Evolutionary conservation across 306 rosid species (phyloP).

Genomic region (Canavalia ensiformis): DNA sequence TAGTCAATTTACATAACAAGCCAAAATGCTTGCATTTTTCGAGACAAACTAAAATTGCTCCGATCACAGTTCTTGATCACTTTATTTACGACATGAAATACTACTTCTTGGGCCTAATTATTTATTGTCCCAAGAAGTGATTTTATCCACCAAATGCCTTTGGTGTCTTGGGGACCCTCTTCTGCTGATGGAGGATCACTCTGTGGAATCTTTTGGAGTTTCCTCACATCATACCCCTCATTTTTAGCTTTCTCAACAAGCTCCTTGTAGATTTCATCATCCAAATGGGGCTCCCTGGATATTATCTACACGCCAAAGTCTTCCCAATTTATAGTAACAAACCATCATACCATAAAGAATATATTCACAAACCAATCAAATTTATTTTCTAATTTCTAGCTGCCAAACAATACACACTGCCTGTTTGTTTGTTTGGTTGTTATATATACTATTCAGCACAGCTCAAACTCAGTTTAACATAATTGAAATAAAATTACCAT

Average conservation of each 20-base stretch:
- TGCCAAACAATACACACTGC: no score
- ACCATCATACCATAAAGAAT: no score
- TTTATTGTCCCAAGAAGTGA: slow-evolving; percentile 56
- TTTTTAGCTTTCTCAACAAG: slow-evolving; percentile 72
- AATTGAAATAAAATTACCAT: no score
- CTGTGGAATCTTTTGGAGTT: slow-evolving; percentile 87
- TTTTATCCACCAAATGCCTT: slow-evolving; percentile 85
- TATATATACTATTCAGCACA: not conserved
- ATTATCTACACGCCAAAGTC: slow-evolving; percentile 58
- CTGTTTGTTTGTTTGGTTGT: no score
- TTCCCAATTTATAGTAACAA: not conserved
- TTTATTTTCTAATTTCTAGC: not conserved
- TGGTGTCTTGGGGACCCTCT: slow-evolving; percentile 71
- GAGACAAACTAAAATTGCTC: slow-evolving; percentile 37
- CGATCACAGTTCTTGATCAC: not conserved
- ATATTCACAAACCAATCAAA: not conserved
- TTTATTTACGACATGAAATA: slow-evolving; percentile 39
- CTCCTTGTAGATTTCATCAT: slow-evolving; percentile 67
- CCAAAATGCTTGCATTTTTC: slow-evolving; percentile 9
- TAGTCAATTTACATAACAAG: slow-evolving; percentile 39
- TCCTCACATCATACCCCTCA: slow-evolving; percentile 85
- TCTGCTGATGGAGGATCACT: slow-evolving; percentile 72
- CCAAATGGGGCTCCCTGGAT: slow-evolving; percentile 64
- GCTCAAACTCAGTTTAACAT: not conserved
- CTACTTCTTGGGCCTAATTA: not conserved